phyloP scores from a whole-genome alignment of 1,139 yeast species.

The Candida tropicalis region DNA sequence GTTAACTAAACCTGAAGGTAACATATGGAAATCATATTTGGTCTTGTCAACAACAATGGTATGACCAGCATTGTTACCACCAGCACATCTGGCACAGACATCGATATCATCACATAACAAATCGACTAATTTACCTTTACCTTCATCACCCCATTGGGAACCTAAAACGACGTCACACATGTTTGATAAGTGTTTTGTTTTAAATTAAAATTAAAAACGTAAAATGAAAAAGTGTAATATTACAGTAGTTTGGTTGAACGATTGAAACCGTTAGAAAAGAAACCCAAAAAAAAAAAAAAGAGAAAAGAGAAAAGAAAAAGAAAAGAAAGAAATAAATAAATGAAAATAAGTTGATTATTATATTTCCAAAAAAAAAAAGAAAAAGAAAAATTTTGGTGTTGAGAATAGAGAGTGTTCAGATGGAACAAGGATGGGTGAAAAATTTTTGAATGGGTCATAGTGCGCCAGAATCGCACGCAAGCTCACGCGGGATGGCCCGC shows the following conservation, averaged over 20 bases:
- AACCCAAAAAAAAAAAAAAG: slow-evolving; percentile 9
- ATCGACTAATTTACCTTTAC: slow-evolving; percentile 97
- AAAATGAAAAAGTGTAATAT: neutral
- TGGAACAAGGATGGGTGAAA: slow-evolving; percentile 1
- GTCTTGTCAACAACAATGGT: slow-evolving; percentile 88
- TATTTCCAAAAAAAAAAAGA: neutral
- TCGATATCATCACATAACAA: slow-evolving; percentile 91
- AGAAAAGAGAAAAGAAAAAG: slow-evolving; percentile 5
- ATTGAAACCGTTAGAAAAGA: slow-evolving; percentile 16
- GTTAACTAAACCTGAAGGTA: slow-evolving; percentile 95
- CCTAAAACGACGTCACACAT: slow-evolving; percentile 96
- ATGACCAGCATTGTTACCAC: slow-evolving; percentile 99
- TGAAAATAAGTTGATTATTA: too few relatives aligned
- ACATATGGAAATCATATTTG: slow-evolving; percentile 97
- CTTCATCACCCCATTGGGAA: slow-evolving; percentile 99
- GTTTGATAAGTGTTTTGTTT: slow-evolving; percentile 1
- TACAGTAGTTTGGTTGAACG: slow-evolving; percentile 15
- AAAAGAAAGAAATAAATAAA: slow-evolving; percentile 6
- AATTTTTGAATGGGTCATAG: slow-evolving; percentile 3
- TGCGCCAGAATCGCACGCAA: neutral
- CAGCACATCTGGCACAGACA: slow-evolving; percentile 97
- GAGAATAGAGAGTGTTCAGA: neutral
- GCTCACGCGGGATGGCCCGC: neutral
- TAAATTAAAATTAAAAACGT: neutral
- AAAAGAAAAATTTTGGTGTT: neutral